phyloP scores from a whole-genome alignment of 2,329 filamentous ascomycete genomes.

The Xylaria sp. region DNA sequence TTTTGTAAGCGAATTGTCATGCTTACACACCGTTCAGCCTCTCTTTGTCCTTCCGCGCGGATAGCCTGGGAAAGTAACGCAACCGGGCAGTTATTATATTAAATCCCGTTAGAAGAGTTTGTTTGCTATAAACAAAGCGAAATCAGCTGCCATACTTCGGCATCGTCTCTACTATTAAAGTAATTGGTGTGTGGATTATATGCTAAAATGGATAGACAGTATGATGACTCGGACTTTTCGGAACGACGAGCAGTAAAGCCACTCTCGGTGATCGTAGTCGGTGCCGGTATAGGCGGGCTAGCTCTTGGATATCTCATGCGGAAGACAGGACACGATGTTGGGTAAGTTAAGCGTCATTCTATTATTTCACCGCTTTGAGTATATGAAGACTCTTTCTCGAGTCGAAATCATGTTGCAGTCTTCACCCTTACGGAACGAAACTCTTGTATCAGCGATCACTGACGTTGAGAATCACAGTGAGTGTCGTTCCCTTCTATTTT shows the following conservation, averaged over 20 bases:
- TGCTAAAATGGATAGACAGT: slow-evolving; percentile 17
- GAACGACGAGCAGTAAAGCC: slow-evolving; percentile 29
- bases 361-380: not conserved
- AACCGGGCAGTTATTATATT: not conserved
- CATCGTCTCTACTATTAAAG: not conserved
- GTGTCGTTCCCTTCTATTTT: not conserved
- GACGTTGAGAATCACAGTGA: not conserved
- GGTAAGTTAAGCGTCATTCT: slow-evolving; percentile 20
- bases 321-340: slow-evolving; percentile 36
- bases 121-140: not conserved
- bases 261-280: slow-evolving; percentile 47
- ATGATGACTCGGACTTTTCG: slow-evolving; percentile 23
- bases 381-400: not conserved
- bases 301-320: slow-evolving; percentile 53
- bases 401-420: not conserved
- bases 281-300: slow-evolving; percentile 56
- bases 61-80: not conserved
- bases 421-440: not conserved
- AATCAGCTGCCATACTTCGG: not conserved
- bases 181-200: not conserved
- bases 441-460: not conserved
- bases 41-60: not conserved
- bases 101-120: not conserved
- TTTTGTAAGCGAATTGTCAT: slow-evolving; percentile 9
- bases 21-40: slow-evolving; percentile 9